Evolutionary conservation across 495 filamentous ascomycete species (phyloP).

Genomic region (Tuber umbilicatum): DNA sequence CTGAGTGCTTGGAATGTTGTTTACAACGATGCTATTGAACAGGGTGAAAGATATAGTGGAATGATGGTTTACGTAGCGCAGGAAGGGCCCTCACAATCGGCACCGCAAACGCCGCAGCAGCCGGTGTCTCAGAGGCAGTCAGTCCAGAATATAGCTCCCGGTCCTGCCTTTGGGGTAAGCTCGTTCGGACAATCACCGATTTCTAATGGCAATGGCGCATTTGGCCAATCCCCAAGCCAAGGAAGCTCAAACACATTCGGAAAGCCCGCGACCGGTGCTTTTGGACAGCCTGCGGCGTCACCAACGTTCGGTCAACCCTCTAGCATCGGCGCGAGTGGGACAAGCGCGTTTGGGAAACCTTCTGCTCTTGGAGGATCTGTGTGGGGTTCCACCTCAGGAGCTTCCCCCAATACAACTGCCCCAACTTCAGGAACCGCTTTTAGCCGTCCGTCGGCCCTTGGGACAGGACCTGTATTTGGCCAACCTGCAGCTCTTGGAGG

Average conservation of each 20-base stretch:
- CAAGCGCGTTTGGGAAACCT: constrained; percentile 25
- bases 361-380: constrained; percentile 17
- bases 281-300: constrained; percentile 17
- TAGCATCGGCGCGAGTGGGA: constrained; percentile 11
- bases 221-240: constrained; percentile 36
- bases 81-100: constrained; percentile 23
- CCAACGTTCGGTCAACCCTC: constrained; percentile 36
- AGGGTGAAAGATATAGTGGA: constrained; percentile 64
- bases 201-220: constrained; percentile 16
- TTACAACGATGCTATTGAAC: constrained; percentile 75
- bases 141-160: constrained; percentile 8
- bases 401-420: constrained; percentile 11
- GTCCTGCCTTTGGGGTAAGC: constrained; percentile 45
- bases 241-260: constrained; percentile 28
- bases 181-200: constrained; percentile 43
- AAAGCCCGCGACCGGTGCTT: constrained; percentile 29
- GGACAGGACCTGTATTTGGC: constrained; percentile 18
- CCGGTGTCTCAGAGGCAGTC: constrained; percentile 25
- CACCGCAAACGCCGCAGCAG: constrained; percentile 38
- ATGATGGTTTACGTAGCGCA: constrained; percentile 50
- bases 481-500: constrained; percentile 1
- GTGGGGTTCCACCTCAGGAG: constrained; percentile 8
- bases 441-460: constrained; percentile 28
- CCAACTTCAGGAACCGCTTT: constrained; percentile 22
- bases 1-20: constrained; percentile 84